These are phyloP conservation scores for Hypericum perforatum DNA, from an alignment of 345 rosid genomes.

Conservation along the genomic window DNA sequence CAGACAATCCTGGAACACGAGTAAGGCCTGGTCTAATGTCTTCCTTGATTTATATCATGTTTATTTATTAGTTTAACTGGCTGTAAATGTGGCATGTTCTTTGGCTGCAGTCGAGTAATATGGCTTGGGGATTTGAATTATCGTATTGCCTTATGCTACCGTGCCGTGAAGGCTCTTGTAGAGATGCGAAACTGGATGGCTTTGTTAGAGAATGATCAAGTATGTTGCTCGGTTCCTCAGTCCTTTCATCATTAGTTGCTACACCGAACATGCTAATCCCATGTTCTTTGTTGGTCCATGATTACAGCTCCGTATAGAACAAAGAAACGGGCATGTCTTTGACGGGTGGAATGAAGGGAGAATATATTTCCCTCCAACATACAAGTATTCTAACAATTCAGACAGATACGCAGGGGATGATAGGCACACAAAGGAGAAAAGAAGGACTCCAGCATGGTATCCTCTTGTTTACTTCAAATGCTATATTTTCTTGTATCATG, in stretches of 20 bases:
- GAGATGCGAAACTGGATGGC: slow-evolving; percentile 96
- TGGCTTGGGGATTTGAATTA: slow-evolving; percentile 99
- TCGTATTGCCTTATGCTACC: slow-evolving; percentile 80
- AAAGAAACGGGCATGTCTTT: slow-evolving; percentile 61
- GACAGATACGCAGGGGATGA: slow-evolving; percentile 85
- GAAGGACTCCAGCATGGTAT: slow-evolving; percentile 99
- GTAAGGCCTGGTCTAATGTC: slow-evolving; percentile 27
- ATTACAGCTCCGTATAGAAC: slow-evolving; percentile 71
- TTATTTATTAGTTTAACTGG: background rate
- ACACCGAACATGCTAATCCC: slow-evolving; percentile 7
- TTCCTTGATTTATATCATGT: background rate
- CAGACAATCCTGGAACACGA: slow-evolving; percentile 81
- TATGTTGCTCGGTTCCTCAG: slow-evolving; percentile 17
- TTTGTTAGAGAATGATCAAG: slow-evolving; percentile 94
- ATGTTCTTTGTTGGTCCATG: slow-evolving; percentile 8
- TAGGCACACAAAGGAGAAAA: slow-evolving; percentile 70
- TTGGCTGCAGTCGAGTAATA: slow-evolving; percentile 56
- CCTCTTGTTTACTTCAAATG: background rate
- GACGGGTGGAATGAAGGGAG: slow-evolving; percentile 92
- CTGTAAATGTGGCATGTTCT: background rate
- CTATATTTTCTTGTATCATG: too few species aligned
- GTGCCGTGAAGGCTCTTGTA: slow-evolving; percentile 82
- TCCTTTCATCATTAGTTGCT: background rate
- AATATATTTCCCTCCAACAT: slow-evolving; percentile 93
- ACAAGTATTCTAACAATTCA: slow-evolving; percentile 92